A percentile compares a stretch with the other conserved stretches of the same genome.
Conservation (phyloP, 345 rosid species). For the Conringia planisiliqua region DNA sequence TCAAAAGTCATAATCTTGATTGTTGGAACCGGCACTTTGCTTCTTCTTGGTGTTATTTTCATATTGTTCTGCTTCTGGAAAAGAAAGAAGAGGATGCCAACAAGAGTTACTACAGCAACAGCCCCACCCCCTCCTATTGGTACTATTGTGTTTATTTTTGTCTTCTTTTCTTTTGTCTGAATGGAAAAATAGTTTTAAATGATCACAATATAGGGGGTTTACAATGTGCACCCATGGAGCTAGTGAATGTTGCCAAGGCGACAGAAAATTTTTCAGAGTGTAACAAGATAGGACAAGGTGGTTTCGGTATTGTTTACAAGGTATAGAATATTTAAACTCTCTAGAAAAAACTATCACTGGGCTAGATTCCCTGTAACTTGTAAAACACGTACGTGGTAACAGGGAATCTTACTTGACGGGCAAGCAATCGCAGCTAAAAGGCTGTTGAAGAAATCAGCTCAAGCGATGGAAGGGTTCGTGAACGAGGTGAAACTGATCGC, state of each 20-base stretch:
- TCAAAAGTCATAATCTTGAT: not conserved
- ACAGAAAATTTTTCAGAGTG: not conserved
- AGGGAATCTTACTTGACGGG: not conserved
- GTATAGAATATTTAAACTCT: not conserved
- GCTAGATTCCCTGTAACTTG: not conserved
- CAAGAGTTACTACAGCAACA: not conserved
- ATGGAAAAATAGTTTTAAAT: not conserved
- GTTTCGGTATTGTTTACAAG: not conserved
- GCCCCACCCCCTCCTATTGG: not conserved
- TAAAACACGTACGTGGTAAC: not conserved
- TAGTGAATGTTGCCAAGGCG: not conserved
- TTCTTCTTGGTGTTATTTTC: not conserved
- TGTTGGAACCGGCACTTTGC: not conserved
- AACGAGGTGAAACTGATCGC: not conserved
- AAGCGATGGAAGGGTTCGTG: not conserved
- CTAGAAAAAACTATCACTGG: not conserved
- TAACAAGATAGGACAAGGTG: not conserved
- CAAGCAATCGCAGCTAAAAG: not conserved
- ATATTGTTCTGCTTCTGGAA: not conserved
- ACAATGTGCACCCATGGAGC: not conserved
- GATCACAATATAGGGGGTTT: not conserved
- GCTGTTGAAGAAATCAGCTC: not conserved
- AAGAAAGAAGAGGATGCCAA: not conserved
- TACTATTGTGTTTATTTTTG: too few relatives aligned
- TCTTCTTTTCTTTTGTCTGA: not conserved